Evolutionary conservation across 768 basidiomycete species (phyloP), one percentile per base, ranked within the genome.

Genomic region (Mycena amicta): DNA sequence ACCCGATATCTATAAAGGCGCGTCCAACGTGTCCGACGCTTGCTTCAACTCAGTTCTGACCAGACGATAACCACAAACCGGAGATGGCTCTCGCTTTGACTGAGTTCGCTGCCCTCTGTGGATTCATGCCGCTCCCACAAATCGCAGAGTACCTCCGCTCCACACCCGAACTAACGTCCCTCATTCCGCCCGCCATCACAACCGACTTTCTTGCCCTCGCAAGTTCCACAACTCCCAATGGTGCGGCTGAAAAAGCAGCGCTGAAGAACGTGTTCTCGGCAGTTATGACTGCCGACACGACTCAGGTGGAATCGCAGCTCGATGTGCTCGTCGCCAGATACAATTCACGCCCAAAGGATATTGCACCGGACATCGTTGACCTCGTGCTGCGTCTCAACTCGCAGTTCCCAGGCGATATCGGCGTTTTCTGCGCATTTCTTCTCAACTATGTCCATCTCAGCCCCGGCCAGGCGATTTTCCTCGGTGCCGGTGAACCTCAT

Each of bases 11-110:
- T 99, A 99, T 78, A 97, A 95, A 77, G 95, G 95, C 91, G 66
- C 57, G 80, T 68, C 15, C 31, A 45, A 45, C 13, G 43, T 45
- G 22, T 52, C 12, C 5, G 31, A 40, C 25, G 30, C 20, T 20
- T 30, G 28, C 31, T 20, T 45, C 47, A 31, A 43, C 33, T 29
- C 43, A 52, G 45, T 6, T 37, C 16, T 13, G 39, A 33, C 37
- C 60, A 92, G 97, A 99, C 72, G 84, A 87, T 4, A 98, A 98
- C 70, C 97, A 99, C 67, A 99, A 99, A 74, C 97, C 97, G 2
- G 97, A 99, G 72, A 96, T 99, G 93, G 94, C 95, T n/a, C 81
- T 99, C 33, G 97, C 97, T 0, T 74, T 99, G 59, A 95, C 95
- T 0, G 85, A 88, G 15, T 98, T 98, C 79, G 78, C 78, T 37